Base-by-base conservation (phyloP, 2,329 filamentous ascomycete genomes). In the Helminthosporium solani region DNA sequence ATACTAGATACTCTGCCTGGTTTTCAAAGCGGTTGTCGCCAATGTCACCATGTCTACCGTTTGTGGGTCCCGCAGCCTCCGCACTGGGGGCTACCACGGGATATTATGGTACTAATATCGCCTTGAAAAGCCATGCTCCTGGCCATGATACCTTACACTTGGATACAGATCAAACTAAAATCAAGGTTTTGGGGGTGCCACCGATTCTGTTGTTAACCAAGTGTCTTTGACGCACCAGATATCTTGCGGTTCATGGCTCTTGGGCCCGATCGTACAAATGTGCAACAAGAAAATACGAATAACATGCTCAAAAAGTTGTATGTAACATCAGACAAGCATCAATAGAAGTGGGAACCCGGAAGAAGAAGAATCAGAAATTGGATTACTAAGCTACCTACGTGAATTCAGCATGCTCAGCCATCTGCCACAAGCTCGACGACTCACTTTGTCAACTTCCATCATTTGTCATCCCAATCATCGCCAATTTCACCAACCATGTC, bases 191-290 rank as follows among this genome's bases (percentile, higher is more conserved):
- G n/a, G 56, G 57, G 18, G 55, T 45, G 16, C 48, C 57, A 16
- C 4, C 27, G 14, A 33, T 45, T 21, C 43, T 31, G 11, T 19
- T 6, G 11, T 19, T 31, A 54, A 46, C 53, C 53, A 2, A 47
- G 44, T 33, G 51, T 56, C 6, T 54, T 45, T 19, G 54, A 53
- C 34, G 39, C 51, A 20, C 44, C 49, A 3, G 52, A 57, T 2
- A 39, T 38, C 2, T 47, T 49, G 3, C 76, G 76, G 72, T 78
- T 78, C 53, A 75, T 77, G 56, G 70, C 74, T 0, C 70, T 81
- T 21, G 77, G 81, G 49, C 65, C 80, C 7, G 58, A 62, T 25
- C 49, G 58, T 1, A 30, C 39, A n/a, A 61, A 62, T 33, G 46
- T 61, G 18, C 14, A 23, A 9, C 60, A 63, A 41, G 60, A 57